Percentiles rank a stretch among this genome's conserved stretches.
Conservation (phyloP, 805 yeast species). For the Starmerella floris region DNA sequence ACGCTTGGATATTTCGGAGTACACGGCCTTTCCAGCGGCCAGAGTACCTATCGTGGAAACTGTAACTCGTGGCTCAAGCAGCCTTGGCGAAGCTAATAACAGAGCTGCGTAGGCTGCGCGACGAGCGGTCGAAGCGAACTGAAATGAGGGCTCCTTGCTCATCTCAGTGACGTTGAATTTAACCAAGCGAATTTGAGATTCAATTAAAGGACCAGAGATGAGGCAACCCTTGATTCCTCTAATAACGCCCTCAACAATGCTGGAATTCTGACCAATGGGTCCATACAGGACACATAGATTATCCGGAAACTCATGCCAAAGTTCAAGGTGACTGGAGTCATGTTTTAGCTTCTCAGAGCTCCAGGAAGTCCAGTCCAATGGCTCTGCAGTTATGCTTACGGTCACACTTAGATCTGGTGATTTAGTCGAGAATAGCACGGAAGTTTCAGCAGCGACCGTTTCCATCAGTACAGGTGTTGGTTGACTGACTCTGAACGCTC, state of each 20-base stretch:
- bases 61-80: conserved; percentile 70
- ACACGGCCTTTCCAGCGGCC: conserved; percentile 37
- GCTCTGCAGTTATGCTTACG: conserved; percentile 20
- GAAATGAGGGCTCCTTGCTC: conserved; percentile 41
- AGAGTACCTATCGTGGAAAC: conserved; percentile 45
- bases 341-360: neutral
- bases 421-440: conserved; percentile 49
- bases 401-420: conserved; percentile 34
- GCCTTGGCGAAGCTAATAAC: conserved; percentile 59
- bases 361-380: too few species aligned
- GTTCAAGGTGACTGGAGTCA: neutral
- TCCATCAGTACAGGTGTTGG: conserved; percentile 74
- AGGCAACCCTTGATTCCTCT: conserved; percentile 79
- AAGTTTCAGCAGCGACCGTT: conserved; percentile 46
- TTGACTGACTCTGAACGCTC: conserved; percentile 71
- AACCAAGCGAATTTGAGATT: conserved; percentile 59
- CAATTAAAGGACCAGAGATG: conserved; percentile 85
- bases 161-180: conserved; percentile 60
- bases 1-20: conserved; percentile 42
- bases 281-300: neutral
- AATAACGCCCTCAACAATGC: conserved; percentile 7
- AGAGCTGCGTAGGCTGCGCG: conserved; percentile 75
- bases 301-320: neutral
- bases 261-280: neutral
- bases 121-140: conserved; percentile 67